phyloP scores from a whole-genome alignment of 352 stramenopile species.

The Globisporangium abappressorium region DNA sequence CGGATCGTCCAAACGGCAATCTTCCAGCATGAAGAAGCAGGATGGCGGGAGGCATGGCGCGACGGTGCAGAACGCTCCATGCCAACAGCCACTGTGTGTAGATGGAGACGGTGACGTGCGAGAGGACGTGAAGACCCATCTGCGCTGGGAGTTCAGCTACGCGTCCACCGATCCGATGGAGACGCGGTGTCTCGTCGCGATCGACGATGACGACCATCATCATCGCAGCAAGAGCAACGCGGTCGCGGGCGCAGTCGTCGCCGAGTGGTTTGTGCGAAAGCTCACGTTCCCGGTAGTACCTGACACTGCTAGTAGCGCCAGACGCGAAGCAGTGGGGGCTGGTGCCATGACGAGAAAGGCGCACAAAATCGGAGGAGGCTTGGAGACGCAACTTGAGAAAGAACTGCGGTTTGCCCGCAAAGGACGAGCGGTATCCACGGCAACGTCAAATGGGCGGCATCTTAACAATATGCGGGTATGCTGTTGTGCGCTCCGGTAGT shows the following conservation, averaged over 20 bases:
- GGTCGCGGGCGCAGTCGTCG: slow-evolving; percentile 21
- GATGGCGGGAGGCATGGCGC: neutral
- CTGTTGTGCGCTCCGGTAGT: neutral
- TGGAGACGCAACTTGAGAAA: slow-evolving; percentile 45
- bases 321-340: neutral
- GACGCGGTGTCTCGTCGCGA: slow-evolving; percentile 48
- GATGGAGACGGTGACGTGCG: slow-evolving; percentile 29
- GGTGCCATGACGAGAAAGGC: neutral
- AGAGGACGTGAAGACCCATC: slow-evolving; percentile 24
- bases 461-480: neutral
- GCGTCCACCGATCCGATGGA: slow-evolving; percentile 33
- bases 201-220: slow-evolving; percentile 13
- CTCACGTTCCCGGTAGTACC: slow-evolving; percentile 13
- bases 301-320: neutral
- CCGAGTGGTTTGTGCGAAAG: slow-evolving; percentile 44
- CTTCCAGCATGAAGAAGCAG: neutral
- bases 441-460: neutral
- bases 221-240: neutral
- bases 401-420: slow-evolving; percentile 28
- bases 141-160: slow-evolving; percentile 57
- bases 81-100: neutral
- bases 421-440: neutral
- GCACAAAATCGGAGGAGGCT: slow-evolving; percentile 2
- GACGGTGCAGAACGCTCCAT: no score
- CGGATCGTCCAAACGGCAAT: neutral